Evolutionary conservation across 257 asterid genomes (phyloP), one percentile per base, ranked within the genome.

Genomic region (Phtheirospermum japonicum): DNA sequence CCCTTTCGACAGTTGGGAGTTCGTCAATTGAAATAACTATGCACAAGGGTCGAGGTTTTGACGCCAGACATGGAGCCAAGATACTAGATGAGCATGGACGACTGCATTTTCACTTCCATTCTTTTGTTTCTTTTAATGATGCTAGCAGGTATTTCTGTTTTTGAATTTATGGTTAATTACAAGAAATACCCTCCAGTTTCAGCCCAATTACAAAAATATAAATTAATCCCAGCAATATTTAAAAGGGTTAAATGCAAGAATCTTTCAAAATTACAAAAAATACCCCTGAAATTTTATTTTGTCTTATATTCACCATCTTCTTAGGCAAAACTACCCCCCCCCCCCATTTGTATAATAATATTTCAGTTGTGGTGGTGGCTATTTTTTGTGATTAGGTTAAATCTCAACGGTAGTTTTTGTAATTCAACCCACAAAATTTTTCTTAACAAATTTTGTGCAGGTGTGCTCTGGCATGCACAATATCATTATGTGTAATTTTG

Each of bases 1-100:
- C 97, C 26, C 71, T 89, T 12, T 71, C 90, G 31, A 72, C 96
- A 3, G 85, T 88, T 12, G 93, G 97, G 43, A 88, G 96, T 73
- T 95, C 98, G 4, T 59, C 81, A n/a, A 82, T 91, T 31, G 85
- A 70, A 53, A 84, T 91, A 70, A 77, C 88, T 60, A 75, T 91
- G 81, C 88, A 77, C 75, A 80, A 77, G 66, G 92, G 79, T 52
- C 86, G 87, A 64, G 97, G 97, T 16, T 66, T 76, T 23, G 98
- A 88, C 73, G 82, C 93, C 48, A 79, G 76, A 49, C 89, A 86
- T 14, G 98, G 98, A 19, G 98, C 98, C 36, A 91, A 82, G 73
- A 55, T 66, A 67, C 65, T 81, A 67, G 98, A 91, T 30, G 86
- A 83, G 26, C 85, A 81, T 75, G 95, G 95, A 66, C 81, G 97